A percentile compares a stretch with the other conserved stretches of the same genome.
Conservation (phyloP, 2,329 filamentous ascomycete genomes). For the Microdochium bolleyi region DNA sequence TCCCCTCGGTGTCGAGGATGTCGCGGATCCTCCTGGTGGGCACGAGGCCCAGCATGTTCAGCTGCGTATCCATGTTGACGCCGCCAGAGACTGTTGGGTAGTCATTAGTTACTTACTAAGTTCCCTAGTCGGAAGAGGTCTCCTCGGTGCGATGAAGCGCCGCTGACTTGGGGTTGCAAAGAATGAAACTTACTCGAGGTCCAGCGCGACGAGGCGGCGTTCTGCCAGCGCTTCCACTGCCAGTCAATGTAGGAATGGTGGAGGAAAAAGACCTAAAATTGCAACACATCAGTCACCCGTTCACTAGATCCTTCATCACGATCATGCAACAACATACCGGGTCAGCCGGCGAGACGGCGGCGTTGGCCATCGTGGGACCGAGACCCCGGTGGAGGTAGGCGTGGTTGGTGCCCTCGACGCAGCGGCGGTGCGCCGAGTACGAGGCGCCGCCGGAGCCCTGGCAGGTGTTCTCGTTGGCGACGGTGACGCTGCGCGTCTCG, state of each 20-base stretch:
- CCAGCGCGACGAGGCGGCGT: constrained; percentile 5
- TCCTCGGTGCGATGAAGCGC: no score
- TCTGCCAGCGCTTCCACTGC: constrained; percentile 2
- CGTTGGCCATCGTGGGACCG: constrained; percentile 1
- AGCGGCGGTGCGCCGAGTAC: background rate
- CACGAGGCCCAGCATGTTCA: constrained; percentile 16
- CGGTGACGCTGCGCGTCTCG: background rate
- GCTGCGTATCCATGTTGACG: constrained; percentile 13
- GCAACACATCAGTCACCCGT: background rate
- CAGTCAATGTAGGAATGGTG: constrained; percentile 1
- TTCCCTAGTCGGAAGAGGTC: no score
- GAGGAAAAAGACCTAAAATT: constrained; percentile 1
- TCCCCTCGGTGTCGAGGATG: constrained; percentile 13
- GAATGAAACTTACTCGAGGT: constrained; percentile 5
- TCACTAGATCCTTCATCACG: no score
- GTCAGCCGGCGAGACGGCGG: background rate
- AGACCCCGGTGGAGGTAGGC: background rate
- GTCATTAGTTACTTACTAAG: constrained; percentile 17
- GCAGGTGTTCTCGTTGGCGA: background rate
- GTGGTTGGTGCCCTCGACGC: constrained; percentile 3
- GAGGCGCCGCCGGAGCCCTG: background rate
- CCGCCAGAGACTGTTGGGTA: constrained; percentile 16
- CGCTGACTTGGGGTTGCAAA: no score
- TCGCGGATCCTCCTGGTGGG: constrained; percentile 14
- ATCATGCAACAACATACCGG: background rate